Conservation (phyloP, 768 basidiomycete species). For the Lentinus tigrinus region DNA sequence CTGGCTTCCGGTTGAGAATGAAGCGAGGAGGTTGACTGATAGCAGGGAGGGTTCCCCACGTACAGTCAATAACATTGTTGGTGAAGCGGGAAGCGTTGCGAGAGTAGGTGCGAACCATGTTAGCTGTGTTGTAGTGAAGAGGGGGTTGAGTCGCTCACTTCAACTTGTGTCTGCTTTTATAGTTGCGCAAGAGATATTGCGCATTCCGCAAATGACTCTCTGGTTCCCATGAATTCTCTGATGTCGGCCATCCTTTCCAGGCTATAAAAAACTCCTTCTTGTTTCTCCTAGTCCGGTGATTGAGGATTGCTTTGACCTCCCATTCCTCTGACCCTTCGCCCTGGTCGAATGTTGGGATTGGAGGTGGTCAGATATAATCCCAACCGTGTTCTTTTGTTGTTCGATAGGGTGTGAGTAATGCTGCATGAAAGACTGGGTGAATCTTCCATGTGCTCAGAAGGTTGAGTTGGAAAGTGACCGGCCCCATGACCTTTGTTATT, state of each 20-base stretch:
- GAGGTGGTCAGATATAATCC: neutral
- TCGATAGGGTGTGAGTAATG: conserved; percentile 9
- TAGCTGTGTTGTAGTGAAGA: neutral
- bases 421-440: conserved; percentile 26
- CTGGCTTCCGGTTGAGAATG: neutral
- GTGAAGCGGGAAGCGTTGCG: neutral
- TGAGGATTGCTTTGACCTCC: neutral
- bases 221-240: neutral
- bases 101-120: neutral
- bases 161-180: neutral
- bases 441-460: conserved; percentile 26
- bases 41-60: neutral
- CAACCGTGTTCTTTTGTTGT: neutral
- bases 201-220: neutral
- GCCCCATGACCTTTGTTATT: conserved; percentile 23
- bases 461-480: conserved; percentile 20
- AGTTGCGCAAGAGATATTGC: neutral
- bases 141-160: neutral
- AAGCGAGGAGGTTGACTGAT: neutral
- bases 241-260: neutral
- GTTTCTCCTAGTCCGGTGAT: neutral
- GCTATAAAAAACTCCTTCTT: neutral
- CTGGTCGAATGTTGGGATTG: neutral
- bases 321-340: neutral
- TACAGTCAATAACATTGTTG: neutral